phyloP scores from a whole-genome alignment of 768 basidiomycete genomes.

The Tylopilus sp. region DNA sequence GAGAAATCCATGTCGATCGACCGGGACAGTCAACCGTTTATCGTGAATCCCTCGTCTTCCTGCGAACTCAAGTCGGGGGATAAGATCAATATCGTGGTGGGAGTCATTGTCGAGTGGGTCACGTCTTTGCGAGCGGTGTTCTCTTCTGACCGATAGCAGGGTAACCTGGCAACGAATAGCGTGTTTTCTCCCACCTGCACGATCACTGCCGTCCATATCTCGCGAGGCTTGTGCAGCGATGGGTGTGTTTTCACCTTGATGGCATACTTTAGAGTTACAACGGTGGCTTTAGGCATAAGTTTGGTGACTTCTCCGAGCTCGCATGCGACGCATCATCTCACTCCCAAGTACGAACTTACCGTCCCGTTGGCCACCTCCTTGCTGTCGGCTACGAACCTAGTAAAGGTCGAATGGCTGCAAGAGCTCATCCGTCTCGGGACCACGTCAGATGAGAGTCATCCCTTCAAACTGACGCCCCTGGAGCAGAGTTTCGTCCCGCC shows the following conservation, averaged over 20 bases:
- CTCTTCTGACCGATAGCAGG: conserved; percentile 29
- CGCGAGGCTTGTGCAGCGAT: conserved; percentile 46
- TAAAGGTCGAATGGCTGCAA: conserved; percentile 64
- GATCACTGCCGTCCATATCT: conserved; percentile 36
- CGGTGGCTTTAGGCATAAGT: conserved; percentile 43
- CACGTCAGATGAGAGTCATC: conserved; percentile 32
- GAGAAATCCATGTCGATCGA: conserved; percentile 44
- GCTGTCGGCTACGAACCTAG: conserved; percentile 54
- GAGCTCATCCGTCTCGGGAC: conserved; percentile 55
- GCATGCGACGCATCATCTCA: conserved; percentile 64
- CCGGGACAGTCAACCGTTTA: conserved; percentile 32
- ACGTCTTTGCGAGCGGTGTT: neutral
- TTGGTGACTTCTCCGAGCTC: conserved; percentile 43
- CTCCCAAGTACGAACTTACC: conserved; percentile 46
- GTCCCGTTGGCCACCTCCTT: conserved; percentile 55
- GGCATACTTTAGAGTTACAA: neutral
- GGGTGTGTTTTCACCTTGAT: conserved; percentile 38
- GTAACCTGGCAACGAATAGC: conserved; percentile 50
- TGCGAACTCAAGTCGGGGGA: conserved; percentile 55
- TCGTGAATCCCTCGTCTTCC: conserved; percentile 37
- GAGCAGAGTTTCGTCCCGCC: conserved; percentile 55
- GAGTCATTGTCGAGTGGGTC: conserved; percentile 45
- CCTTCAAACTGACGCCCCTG: conserved; percentile 36
- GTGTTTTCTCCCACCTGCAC: conserved; percentile 42
- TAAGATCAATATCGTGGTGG: conserved; percentile 42